Percentiles rank a stretch among this genome's conserved stretches.
Evolutionary conservation across 805 yeast genomes (phyloP).

Genomic region (Saccharomycopsis olivae): DNA sequence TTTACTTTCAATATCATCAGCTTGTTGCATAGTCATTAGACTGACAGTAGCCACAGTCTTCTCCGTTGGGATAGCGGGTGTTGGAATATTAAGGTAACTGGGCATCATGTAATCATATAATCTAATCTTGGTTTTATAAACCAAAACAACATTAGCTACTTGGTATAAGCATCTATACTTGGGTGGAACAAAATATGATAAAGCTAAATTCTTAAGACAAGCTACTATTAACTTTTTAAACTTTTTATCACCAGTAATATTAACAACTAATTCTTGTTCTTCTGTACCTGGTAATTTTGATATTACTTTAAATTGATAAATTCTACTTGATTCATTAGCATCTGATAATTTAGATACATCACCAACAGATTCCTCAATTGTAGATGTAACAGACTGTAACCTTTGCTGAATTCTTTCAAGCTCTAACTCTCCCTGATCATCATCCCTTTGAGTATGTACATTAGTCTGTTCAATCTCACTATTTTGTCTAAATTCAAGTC

Average conservation of each 20-base stretch:
- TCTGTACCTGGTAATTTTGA: constrained; percentile 14
- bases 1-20: constrained; percentile 15
- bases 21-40: constrained; percentile 17
- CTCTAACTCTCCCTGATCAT: constrained; percentile 1
- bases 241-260: constrained; percentile 9
- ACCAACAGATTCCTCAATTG: too few relatives aligned
- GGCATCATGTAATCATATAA: constrained; percentile 22
- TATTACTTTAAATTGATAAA: constrained; percentile 11
- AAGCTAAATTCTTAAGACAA: constrained; percentile 12
- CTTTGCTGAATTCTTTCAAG: background rate
- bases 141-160: constrained; percentile 17
- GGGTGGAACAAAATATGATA: constrained; percentile 1
- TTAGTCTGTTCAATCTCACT: too few relatives aligned
- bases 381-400: constrained; percentile 1
- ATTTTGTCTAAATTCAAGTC: too few relatives aligned
- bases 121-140: constrained; percentile 20
- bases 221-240: constrained; percentile 9
- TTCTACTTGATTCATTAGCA: background rate
- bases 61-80: constrained; percentile 13
- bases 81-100: constrained; percentile 18
- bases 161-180: constrained; percentile 13
- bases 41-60: constrained; percentile 19
- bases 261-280: background rate
- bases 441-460: background rate
- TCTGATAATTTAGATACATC: too few relatives aligned